A percentile compares a stretch with the other conserved stretches of the same genome.
Conservation (phyloP, 2,329 filamentous ascomycete genomes). For the Periglandula ipomoeae region DNA sequence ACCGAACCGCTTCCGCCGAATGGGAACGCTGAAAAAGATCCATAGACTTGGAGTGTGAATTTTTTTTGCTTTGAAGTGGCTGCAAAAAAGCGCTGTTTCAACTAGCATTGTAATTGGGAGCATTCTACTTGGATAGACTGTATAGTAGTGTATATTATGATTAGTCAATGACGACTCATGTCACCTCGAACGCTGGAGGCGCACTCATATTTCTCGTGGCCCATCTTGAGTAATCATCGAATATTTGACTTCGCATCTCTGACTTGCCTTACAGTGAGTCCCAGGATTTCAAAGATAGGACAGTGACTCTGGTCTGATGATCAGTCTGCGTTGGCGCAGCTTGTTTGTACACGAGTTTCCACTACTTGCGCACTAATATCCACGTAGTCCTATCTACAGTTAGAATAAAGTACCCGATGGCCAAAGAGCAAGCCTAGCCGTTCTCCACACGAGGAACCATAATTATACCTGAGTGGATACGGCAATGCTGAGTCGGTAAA, state of each 20-base stretch:
- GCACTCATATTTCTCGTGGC: background rate
- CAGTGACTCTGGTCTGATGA: no score
- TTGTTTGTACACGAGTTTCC: background rate
- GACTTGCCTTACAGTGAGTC: no score
- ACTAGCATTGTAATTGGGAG: background rate
- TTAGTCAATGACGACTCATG: background rate
- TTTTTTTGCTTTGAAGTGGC: background rate
- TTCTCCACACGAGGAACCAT: no score
- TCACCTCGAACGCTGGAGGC: background rate
- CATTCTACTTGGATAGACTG: background rate
- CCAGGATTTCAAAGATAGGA: no score
- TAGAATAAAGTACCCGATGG: no score
- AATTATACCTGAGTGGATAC: no score
- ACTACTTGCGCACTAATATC: background rate
- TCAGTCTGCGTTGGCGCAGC: no score
- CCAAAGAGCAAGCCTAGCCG: no score
- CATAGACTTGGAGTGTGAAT: background rate
- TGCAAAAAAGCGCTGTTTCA: background rate
- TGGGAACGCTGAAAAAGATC: background rate
- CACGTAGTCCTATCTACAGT: no score
- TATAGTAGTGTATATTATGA: slow-evolving; percentile 4
- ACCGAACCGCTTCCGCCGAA: slow-evolving; percentile 18
- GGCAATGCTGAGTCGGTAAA: background rate
- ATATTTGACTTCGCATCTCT: no score
- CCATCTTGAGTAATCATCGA: no score